These are phyloP conservation scores for Blastomyces percursus DNA, from an alignment of 2,329 filamentous ascomycete species.

Conservation along the genomic window DNA sequence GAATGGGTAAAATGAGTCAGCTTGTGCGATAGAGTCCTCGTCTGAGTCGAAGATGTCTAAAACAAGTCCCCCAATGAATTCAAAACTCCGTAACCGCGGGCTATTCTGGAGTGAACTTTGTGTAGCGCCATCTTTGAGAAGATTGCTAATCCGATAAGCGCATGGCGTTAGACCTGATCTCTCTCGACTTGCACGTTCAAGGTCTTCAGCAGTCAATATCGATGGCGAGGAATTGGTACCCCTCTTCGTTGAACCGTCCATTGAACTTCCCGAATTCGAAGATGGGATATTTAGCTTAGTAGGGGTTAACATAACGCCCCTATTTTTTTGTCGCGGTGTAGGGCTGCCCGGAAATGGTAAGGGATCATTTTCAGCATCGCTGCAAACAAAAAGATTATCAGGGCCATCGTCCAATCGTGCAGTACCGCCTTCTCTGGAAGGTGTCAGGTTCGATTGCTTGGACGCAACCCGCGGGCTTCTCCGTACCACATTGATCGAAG, in stretches of 20 bases:
- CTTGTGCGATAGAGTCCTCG: constrained; percentile 18
- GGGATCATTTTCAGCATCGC: constrained; percentile 34
- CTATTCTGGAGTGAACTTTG: constrained; percentile 17
- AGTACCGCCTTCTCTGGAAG: constrained; percentile 50
- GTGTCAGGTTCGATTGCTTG: constrained; percentile 29
- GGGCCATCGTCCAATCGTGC: constrained; percentile 41
- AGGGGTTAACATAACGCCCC: constrained; percentile 30
- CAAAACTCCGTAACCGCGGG: constrained; percentile 21
- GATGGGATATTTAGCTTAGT: constrained; percentile 18
- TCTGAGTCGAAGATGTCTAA: constrained; percentile 29
- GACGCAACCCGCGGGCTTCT: constrained; percentile 30
- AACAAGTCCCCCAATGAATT: constrained; percentile 27
- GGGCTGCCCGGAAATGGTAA: constrained; percentile 47
- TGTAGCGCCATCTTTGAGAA: constrained; percentile 15
- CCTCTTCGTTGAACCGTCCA: constrained; percentile 17
- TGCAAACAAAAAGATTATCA: constrained; percentile 56
- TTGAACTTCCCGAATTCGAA: neutral
- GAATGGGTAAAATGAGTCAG: constrained; percentile 23
- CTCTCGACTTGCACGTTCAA: constrained; percentile 25
- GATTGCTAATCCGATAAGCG: constrained; percentile 20
- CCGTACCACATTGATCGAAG: constrained; percentile 40
- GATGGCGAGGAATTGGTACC: constrained; percentile 20
- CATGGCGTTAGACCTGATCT: constrained; percentile 15
- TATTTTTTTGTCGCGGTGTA: constrained; percentile 45
- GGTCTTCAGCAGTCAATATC: constrained; percentile 24